A percentile compares a stretch with the other conserved stretches of the same genome.
phyloP scores from a whole-genome alignment of 1,139 yeast genomes.

The Groenewaldozyma sp. region DNA sequence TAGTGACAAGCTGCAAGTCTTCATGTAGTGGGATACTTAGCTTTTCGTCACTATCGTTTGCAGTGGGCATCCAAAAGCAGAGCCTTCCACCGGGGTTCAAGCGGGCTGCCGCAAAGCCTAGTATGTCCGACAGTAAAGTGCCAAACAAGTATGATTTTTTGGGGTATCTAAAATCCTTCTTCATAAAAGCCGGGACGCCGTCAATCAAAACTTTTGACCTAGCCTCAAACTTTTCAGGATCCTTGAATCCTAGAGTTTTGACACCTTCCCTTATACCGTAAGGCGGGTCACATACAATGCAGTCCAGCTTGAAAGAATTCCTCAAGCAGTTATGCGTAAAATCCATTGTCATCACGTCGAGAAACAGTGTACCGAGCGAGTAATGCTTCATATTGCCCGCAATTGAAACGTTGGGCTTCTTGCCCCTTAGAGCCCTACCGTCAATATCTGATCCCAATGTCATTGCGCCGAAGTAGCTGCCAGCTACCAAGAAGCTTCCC shows the following conservation, averaged over 20 bases:
- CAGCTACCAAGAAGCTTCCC: constrained; percentile 87
- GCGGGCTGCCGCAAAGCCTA: constrained; percentile 61
- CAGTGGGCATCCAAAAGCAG: constrained; percentile 98
- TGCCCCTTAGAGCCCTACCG: constrained; percentile 73
- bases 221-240: constrained; percentile 52
- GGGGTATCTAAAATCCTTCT: constrained; percentile 84
- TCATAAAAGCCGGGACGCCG: constrained; percentile 68
- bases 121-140: constrained; percentile 63
- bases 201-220: constrained; percentile 58
- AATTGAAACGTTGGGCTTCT: constrained; percentile 42
- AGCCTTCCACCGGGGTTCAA: constrained; percentile 69
- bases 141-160: constrained; percentile 84
- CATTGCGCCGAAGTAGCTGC: constrained; percentile 74
- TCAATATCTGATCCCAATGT: constrained; percentile 90
- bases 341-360: constrained; percentile 86
- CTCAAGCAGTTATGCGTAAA: constrained; percentile 86
- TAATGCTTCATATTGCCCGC: constrained; percentile 69
- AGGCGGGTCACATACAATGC: constrained; percentile 94
- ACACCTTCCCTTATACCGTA: constrained; percentile 96
- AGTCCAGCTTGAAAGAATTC: constrained; percentile 51
- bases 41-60: constrained; percentile 71
- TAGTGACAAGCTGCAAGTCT: constrained; percentile 58
- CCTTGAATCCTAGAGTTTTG: constrained; percentile 80
- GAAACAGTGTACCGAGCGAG: constrained; percentile 43
- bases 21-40: constrained; percentile 75